phyloP scores from a whole-genome alignment of 345 rosid species.

The Aegle marmelos region DNA sequence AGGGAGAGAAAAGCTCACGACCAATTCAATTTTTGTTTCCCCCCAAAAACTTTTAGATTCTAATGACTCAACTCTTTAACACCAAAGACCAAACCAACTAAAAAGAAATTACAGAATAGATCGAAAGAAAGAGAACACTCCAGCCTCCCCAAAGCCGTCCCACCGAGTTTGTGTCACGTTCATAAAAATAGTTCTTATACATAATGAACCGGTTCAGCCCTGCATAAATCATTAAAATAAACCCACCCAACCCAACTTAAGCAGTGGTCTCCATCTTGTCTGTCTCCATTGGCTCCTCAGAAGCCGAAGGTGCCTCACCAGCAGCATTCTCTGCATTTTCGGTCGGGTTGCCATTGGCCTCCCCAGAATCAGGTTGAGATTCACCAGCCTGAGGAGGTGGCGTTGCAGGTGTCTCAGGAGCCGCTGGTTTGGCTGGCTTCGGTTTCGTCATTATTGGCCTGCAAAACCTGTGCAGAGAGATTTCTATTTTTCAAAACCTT shows the following conservation, averaged over 20 bases:
- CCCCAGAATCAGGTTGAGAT: conserved; percentile 32
- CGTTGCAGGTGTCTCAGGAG: conserved; percentile 56
- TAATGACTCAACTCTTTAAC: conserved; percentile 17
- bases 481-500: neutral
- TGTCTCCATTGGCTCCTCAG: conserved; percentile 78
- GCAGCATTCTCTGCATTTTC: conserved; percentile 26
- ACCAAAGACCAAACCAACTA: conserved; percentile 5
- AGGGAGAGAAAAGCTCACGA: neutral
- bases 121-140: neutral
- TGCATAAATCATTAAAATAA: conserved; percentile 1
- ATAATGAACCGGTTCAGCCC: conserved; percentile 14
- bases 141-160: conserved; percentile 7
- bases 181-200: conserved; percentile 15
- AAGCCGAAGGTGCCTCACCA: conserved; percentile 37
- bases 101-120: conserved; percentile 16
- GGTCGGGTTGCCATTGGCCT: conserved; percentile 17
- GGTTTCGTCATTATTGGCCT: conserved; percentile 90
- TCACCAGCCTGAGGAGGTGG: conserved; percentile 50
- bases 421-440: conserved; percentile 67
- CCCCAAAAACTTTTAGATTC: conserved; percentile 15
- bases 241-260: conserved; percentile 5
- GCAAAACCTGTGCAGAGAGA: conserved; percentile 50
- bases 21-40: neutral
- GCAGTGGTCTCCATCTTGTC: conserved; percentile 48
- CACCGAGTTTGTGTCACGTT: neutral